Evolutionary conservation across 83 land plant genomes (phyloP).

Genomic region (Picea abies): DNA sequence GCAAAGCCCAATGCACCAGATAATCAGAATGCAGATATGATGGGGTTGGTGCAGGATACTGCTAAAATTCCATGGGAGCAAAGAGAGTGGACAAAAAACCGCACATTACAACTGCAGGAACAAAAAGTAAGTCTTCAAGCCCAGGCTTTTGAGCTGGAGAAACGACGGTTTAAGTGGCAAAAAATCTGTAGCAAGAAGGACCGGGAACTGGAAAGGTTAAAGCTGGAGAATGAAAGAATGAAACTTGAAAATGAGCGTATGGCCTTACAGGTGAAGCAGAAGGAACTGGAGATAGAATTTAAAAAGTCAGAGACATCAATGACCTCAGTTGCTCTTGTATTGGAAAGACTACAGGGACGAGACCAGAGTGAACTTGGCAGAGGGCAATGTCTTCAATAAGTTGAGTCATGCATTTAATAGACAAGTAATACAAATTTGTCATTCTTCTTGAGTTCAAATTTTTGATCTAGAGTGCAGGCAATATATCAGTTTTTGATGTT

Average conservation of each 20-base stretch:
- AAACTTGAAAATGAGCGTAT: conserved; percentile 74
- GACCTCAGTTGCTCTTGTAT: neutral
- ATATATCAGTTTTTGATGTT: no score
- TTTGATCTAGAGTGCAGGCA: no score
- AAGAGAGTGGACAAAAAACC: conserved; percentile 47
- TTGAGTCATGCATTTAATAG: no score
- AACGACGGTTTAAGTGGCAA: conserved; percentile 67
- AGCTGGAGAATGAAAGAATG: conserved; percentile 66
- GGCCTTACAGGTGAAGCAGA: conserved; percentile 55
- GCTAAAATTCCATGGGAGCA: conserved; percentile 26
- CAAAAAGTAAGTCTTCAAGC: conserved; percentile 39
- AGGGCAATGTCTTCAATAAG: no score
- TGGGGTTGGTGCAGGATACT: conserved; percentile 26
- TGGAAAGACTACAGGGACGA: conserved; percentile 10
- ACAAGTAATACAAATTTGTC: no score
- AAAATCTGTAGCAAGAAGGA: conserved; percentile 59
- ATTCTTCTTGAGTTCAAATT: no score
- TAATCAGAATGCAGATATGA: conserved; percentile 24
- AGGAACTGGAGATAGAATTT: conserved; percentile 46
- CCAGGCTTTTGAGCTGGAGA: conserved; percentile 59
- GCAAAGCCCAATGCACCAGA: neutral
- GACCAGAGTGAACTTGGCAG: neutral
- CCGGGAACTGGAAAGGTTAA: conserved; percentile 66
- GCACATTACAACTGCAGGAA: conserved; percentile 41
- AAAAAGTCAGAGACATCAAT: conserved; percentile 23